Base-by-base conservation (phyloP, 2,329 filamentous ascomycete species). In the Colletotrichum brevisporum region DNA sequence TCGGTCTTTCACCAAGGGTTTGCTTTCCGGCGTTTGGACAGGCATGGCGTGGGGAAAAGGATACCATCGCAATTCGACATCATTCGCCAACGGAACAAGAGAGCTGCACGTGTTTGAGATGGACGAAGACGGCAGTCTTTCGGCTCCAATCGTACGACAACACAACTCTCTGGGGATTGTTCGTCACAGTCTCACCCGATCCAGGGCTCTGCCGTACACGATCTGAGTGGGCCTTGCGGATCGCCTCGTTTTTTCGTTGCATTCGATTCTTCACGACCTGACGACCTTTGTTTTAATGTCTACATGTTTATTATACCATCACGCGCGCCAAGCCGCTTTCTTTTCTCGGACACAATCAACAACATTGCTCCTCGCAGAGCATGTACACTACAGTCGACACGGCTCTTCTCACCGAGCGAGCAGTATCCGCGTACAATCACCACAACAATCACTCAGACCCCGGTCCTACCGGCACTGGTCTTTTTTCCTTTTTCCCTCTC, bases 21-120 rank as follows among this genome's bases (percentile, higher is more conserved):
- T 71, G 65, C 53, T 76, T 74, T 74, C 74, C 71, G 78, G 80
- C 78, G 79, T 82, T 78, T 80, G 79, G 78, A 77, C 75, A 79
- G 74, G 78, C 64, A 65, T 63, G 69, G 70, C 59, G 47, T 64
- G 66, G 60, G 21, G 39, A 69, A 66, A 66, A 59, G 60, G 53
- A 57, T 60, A 52, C 52, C 59, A 57, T 71, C 66, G 54, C 56
- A 51, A 45, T 47, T 69, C 60, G 36, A 48, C 58, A 58, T 64
- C 60, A 60, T 59, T 66, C 36, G 59, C 47, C 31, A 57, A 15
- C 21, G 63, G 55, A 57, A 16, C 43, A 41, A 50, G 58, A 51
- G 43, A 43, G 21, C 58, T 26, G 43, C 39, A 21, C 39, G 16
- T 13, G 39, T 31, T 36, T 15, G 24, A 60, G 54, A 66, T 50